Evolutionary conservation across 371 early-diverging fungal species (phyloP).

Genomic region (Homolaphlyctis polyrhiza): DNA sequence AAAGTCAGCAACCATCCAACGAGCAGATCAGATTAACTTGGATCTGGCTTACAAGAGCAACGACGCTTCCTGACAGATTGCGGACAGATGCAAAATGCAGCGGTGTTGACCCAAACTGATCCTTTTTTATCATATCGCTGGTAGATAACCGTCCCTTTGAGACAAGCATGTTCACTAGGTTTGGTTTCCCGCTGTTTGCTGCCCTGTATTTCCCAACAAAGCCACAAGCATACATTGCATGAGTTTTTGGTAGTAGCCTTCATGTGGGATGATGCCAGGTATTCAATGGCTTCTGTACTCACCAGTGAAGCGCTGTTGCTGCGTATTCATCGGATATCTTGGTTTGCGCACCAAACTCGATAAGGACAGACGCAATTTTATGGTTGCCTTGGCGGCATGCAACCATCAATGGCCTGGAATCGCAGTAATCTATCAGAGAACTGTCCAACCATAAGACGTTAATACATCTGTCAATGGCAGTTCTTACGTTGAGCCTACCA

Average conservation of each 20-base stretch:
- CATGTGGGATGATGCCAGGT: neutral
- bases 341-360: constrained; percentile 39
- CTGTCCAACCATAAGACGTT: too few species aligned
- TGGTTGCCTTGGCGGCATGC: constrained; percentile 31
- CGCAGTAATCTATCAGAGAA: neutral
- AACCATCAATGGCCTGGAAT: constrained; percentile 27
- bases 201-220: constrained; percentile 21
- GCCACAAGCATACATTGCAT: neutral
- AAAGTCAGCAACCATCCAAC: neutral
- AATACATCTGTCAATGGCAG: too few species aligned
- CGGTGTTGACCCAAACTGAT: constrained; percentile 38
- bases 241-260: too few species aligned
- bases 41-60: constrained; percentile 14
- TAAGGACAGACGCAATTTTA: constrained; percentile 20
- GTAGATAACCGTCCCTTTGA: constrained; percentile 14
- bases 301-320: constrained; percentile 39
- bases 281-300: neutral
- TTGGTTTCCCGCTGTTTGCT: constrained; percentile 24
- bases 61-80: constrained; percentile 19
- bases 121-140: constrained; percentile 20
- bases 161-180: constrained; percentile 20
- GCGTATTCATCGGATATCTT: constrained; percentile 27
- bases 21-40: neutral
- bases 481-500: constrained; percentile 29
- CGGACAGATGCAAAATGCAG: constrained; percentile 41